Percentiles rank a stretch among this genome's conserved stretches.
These are phyloP conservation scores for Pseudocercospora cruenta DNA, from an alignment of 2,329 filamentous ascomycete species.

Conservation along the genomic window DNA sequence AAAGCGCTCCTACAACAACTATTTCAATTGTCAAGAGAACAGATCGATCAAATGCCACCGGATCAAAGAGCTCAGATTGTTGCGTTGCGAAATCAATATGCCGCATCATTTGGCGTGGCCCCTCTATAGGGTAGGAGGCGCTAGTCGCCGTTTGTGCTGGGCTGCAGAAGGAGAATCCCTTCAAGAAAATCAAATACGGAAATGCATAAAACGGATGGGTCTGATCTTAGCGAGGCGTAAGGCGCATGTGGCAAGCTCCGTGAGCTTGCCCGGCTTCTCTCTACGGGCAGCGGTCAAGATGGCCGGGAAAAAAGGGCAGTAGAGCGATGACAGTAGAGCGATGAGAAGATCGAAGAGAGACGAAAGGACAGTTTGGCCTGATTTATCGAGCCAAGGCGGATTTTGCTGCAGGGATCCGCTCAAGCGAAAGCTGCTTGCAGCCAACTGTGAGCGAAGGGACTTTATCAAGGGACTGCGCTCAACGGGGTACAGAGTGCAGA, in stretches of 20 bases:
- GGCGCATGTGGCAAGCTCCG: not conserved
- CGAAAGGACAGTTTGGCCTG: too few relatives aligned
- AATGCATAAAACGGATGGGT: not conserved
- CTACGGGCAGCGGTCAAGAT: too few relatives aligned
- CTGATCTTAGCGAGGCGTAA: not conserved
- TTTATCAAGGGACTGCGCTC: too few relatives aligned
- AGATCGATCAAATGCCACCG: slow-evolving; percentile 70
- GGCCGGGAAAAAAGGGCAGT: too few relatives aligned
- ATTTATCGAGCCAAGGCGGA: too few relatives aligned
- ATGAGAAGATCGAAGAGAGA: too few relatives aligned
- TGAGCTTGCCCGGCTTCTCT: not conserved
- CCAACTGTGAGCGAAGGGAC: too few relatives aligned
- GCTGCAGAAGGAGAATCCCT: not conserved
- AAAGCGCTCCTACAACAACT: slow-evolving; percentile 80
- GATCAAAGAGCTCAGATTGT: slow-evolving; percentile 79
- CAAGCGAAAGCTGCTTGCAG: too few relatives aligned
- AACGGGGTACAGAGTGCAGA: too few relatives aligned
- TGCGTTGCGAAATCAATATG: slow-evolving; percentile 58
- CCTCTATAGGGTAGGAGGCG: not conserved
- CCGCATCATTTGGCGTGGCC: slow-evolving; percentile 56
- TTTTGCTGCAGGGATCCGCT: too few relatives aligned
- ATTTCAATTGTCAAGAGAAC: slow-evolving; percentile 75
- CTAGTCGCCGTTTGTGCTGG: not conserved
- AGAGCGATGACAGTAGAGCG: too few relatives aligned
- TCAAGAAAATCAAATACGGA: not conserved